Percentiles rank a stretch among this genome's conserved stretches.
phyloP scores from a whole-genome alignment of 2,329 filamentous ascomycete genomes.

The Penicillium corylophilum region DNA sequence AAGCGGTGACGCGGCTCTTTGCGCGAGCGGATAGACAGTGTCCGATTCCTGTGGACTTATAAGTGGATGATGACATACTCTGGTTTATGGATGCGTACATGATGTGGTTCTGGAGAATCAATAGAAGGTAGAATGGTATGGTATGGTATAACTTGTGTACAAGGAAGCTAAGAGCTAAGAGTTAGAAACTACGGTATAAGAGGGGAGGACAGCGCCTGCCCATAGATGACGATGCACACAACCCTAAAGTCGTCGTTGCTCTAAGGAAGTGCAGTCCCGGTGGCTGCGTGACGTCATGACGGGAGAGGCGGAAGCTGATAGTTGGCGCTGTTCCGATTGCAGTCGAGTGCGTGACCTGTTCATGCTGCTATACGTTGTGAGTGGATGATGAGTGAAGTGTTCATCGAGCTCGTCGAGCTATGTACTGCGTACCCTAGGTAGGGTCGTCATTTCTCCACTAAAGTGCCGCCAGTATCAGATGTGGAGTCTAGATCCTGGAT shows the following conservation, averaged over 20 bases:
- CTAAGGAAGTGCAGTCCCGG: slow-evolving; percentile 19
- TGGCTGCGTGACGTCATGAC: slow-evolving; percentile 34
- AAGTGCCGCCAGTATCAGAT: background rate
- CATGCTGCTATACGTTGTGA: background rate
- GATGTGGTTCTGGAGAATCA: background rate
- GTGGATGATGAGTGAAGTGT: background rate
- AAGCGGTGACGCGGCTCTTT: slow-evolving; percentile 63
- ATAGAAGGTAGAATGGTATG: background rate
- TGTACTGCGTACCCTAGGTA: background rate
- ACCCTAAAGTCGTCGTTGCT: slow-evolving; percentile 12
- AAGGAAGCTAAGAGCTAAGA: background rate
- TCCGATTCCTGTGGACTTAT: slow-evolving; percentile 39
- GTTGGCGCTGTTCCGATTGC: slow-evolving; percentile 26
- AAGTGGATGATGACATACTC: background rate
- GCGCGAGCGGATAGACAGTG: slow-evolving; percentile 41
- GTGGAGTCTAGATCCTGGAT: background rate
- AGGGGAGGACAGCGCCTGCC: slow-evolving; percentile 2
- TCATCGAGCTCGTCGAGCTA: slow-evolving; percentile 6
- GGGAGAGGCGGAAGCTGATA: slow-evolving; percentile 27
- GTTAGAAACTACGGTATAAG: background rate
- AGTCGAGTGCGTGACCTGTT: slow-evolving; percentile 12
- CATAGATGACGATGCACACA: slow-evolving; percentile 24
- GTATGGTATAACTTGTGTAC: background rate
- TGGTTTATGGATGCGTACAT: background rate
- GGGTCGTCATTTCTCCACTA: slow-evolving; percentile 2